Conservation (phyloP, 306 rosid species). For the Castanea mollissima region DNA sequence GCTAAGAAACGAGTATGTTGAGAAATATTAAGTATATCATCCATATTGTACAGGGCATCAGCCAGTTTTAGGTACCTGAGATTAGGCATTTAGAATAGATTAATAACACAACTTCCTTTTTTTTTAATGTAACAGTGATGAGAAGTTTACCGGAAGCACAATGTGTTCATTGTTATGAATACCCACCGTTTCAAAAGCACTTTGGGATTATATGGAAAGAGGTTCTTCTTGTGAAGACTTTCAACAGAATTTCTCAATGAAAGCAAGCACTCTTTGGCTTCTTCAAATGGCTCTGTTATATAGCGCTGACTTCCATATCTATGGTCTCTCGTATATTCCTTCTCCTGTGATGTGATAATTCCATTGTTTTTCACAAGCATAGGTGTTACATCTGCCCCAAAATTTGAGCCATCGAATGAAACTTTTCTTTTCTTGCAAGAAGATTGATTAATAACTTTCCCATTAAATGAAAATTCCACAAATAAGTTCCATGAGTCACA, state of each 20-base stretch:
- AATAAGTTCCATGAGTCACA: constrained; percentile 59
- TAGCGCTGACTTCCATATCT: constrained; percentile 27
- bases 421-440: constrained; percentile 64
- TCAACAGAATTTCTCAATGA: constrained; percentile 66
- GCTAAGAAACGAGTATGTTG: neutral
- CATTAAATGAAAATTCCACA: constrained; percentile 45
- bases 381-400: constrained; percentile 22
- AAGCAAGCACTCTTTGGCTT: constrained; percentile 68
- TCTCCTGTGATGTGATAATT: constrained; percentile 11
- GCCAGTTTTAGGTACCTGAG: neutral
- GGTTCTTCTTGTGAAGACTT: constrained; percentile 69
- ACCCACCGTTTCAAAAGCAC: constrained; percentile 66
- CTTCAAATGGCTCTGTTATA: constrained; percentile 30
- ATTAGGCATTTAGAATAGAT: neutral
- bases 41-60: neutral
- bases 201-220: constrained; percentile 80
- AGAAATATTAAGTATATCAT: neutral
- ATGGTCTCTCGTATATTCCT: constrained; percentile 27
- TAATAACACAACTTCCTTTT: neutral
- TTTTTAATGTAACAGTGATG: neutral
- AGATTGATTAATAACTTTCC: constrained; percentile 34
- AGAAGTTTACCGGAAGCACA: neutral
- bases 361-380: constrained; percentile 18
- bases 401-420: constrained; percentile 21
- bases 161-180: constrained; percentile 13